Evolutionary conservation across 441 rosid species (phyloP).

Genomic region (Dalechampia spathulata): DNA sequence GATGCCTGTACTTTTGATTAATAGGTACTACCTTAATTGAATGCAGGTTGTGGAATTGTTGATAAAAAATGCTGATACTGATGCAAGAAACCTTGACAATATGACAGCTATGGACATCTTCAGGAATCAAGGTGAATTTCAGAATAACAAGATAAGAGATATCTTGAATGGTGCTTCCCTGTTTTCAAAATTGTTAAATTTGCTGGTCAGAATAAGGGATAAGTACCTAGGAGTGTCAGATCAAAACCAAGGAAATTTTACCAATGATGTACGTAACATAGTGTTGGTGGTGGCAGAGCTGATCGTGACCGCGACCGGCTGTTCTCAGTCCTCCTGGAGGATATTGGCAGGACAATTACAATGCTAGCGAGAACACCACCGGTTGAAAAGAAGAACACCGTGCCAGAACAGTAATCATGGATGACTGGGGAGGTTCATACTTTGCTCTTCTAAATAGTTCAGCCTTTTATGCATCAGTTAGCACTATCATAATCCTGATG

Average conservation of each 20-base stretch:
- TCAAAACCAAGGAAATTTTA: background rate
- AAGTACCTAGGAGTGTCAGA: slow-evolving; percentile 7
- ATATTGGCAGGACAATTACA: slow-evolving; percentile 5
- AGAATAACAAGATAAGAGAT: background rate
- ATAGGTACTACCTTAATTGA: no score
- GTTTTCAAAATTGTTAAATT: slow-evolving; percentile 16
- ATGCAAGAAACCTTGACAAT: slow-evolving; percentile 19
- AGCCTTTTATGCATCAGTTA: no score
- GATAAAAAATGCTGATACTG: slow-evolving; percentile 15
- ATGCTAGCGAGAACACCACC: background rate
- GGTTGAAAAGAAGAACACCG: background rate
- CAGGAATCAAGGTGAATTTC: background rate
- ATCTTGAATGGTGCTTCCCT: slow-evolving; percentile 3
- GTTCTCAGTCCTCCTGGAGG: no score
- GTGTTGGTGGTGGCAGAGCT: slow-evolving; percentile 21
- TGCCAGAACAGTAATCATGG: no score
- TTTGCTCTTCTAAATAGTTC: no score
- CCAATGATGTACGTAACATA: slow-evolving; percentile 10
- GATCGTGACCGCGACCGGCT: slow-evolving; percentile 8
- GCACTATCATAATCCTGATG: no score
- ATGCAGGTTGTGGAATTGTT: slow-evolving; percentile 25
- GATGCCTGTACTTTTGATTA: no score
- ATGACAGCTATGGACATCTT: slow-evolving; percentile 28
- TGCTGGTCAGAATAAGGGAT: slow-evolving; percentile 15
- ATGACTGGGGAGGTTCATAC: no score